Evolutionary conservation across 2,329 filamentous ascomycete species (phyloP).

Genomic region (Magnaporthiopsis incrustans): DNA sequence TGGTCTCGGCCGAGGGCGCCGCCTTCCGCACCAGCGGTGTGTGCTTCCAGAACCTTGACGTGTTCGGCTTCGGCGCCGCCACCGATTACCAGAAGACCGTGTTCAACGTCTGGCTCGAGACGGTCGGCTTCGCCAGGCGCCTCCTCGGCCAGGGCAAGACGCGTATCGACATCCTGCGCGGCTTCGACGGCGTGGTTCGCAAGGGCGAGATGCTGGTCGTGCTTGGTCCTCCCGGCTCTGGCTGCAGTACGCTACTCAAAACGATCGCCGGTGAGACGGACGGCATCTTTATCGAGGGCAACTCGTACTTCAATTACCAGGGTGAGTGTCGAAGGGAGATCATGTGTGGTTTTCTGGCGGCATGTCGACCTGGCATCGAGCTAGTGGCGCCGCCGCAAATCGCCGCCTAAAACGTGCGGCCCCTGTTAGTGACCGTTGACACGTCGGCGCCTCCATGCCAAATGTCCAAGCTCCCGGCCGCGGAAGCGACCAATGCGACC

Average conservation of each 20-base stretch:
- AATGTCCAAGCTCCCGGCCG: neutral
- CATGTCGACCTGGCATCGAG: neutral
- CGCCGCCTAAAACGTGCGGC: no score
- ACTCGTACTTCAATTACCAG: conserved; percentile 75
- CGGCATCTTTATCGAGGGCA: conserved; percentile 64
- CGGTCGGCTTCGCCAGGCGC: conserved; percentile 33
- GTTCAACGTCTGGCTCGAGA: conserved; percentile 50
- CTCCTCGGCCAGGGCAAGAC: conserved; percentile 44
- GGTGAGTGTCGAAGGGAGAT: conserved; percentile 25
- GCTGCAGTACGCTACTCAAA: conserved; percentile 80
- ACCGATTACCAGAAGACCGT: conserved; percentile 67
- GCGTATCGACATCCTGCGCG: conserved; percentile 59
- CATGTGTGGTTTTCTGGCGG: neutral
- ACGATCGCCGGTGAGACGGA: conserved; percentile 77
- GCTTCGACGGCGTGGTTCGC: conserved; percentile 60
- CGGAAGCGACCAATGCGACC: neutral
- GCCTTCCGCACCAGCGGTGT: conserved; percentile 55
- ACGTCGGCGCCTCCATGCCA: neutral
- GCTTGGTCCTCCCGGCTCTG: conserved; percentile 62
- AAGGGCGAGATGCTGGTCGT: conserved; percentile 71
- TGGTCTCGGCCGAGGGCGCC: conserved; percentile 43
- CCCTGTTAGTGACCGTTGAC: neutral
- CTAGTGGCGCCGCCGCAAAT: neutral
- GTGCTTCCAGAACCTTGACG: conserved; percentile 58
- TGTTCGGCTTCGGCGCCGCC: conserved; percentile 57